phyloP scores from a whole-genome alignment of 2,329 filamentous ascomycete genomes.

The Ceratocystis diversiconidia region DNA sequence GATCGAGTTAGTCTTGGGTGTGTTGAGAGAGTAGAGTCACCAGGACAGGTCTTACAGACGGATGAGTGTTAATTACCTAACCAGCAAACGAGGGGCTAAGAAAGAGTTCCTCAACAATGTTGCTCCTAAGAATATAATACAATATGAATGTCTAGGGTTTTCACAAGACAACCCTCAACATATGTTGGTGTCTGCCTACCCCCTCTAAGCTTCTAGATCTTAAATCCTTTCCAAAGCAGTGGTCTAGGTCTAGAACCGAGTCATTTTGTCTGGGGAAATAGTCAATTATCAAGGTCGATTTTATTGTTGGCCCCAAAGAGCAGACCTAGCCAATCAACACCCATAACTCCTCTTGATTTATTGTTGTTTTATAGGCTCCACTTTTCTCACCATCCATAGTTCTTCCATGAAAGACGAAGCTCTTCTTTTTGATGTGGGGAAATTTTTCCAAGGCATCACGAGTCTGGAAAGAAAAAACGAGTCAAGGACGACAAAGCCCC shows the following conservation, averaged over 20 bases:
- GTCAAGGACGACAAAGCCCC: neutral
- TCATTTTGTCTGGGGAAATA: neutral
- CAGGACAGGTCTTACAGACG: neutral
- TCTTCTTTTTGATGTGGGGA: slow-evolving; percentile 7
- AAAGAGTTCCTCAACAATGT: neutral
- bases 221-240: neutral
- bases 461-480: neutral
- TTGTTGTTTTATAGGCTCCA: neutral
- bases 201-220: neutral
- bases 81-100: neutral
- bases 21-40: neutral
- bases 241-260: neutral
- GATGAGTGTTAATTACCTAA: neutral
- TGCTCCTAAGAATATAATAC: neutral
- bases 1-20: too few species aligned
- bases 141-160: too few species aligned
- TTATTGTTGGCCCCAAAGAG: neutral
- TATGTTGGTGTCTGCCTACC: too few species aligned
- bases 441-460: neutral
- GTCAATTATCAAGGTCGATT: neutral
- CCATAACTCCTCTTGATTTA: neutral
- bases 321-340: slow-evolving; percentile 2
- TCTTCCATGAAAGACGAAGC: slow-evolving; percentile 3
- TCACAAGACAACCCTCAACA: too few species aligned
- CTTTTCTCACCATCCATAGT: neutral